Base-by-base conservation (phyloP, 2,329 filamentous ascomycete genomes). In the Microsporum ferrugineum region DNA sequence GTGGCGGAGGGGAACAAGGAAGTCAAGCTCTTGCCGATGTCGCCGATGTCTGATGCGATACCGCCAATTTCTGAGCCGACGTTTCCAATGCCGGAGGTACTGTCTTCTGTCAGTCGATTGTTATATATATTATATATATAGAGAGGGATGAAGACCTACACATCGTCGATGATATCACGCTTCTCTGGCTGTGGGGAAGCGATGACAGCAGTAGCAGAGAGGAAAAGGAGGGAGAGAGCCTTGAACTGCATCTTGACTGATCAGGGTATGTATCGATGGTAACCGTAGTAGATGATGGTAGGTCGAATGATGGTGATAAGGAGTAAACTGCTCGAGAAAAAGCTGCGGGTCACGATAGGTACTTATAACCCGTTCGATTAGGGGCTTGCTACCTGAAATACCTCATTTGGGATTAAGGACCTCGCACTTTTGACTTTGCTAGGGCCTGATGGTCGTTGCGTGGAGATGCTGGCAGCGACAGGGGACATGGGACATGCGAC, bases 171-270 rank as follows among this genome's bases (percentile, higher is more conserved):
- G 33, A 56, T 57, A 33, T 61, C 60, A 17, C 58, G 49, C 58
- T 61, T 64, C 57, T 61, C 58, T 43, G 60, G 14, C 58, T 38
- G 12, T 47, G 58, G 61, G 10, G 62, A 59, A 4, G 63, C 60
- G 31, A 66, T 67, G 41, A 69, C 43, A 41, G 64, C 66, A 17
- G 64, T 62, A 41, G 66, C 64, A 5, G 66, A 63, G 49, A 69
- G 61, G 60, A 68, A 34, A 57, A 69, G 60, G 49, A 68, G 27
- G 6, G 67, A 60, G 57, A 70, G 61, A 27, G 64, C 57, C 63
- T 68, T 69, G 63, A 66, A 66, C 55, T 68, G 64, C 68, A 69
- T 69, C 43, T 51, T 66, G 65, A 57, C 29, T 47, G 49, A n/a
- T 27, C 14, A 14, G 27, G 5, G 12, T 38, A 33, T 29, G 17